A percentile compares a stretch with the other conserved stretches of the same genome.
These are phyloP conservation scores for Leishmania lainsoni DNA, from an alignment of 208 protist genomes.

Conservation along the genomic window DNA sequence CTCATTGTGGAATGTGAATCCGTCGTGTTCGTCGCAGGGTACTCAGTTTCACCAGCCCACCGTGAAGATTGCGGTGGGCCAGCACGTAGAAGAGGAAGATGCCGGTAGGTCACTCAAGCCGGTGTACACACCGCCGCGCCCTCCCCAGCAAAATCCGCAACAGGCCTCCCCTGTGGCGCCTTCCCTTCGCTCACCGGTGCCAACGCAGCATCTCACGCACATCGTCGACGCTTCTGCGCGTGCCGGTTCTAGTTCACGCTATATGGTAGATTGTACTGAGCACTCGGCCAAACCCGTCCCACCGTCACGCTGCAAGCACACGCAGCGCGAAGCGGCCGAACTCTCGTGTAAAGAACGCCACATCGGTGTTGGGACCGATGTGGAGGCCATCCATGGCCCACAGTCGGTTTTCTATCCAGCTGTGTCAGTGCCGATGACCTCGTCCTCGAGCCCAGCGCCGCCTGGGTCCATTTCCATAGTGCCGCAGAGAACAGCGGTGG, in stretches of 20 bases:
- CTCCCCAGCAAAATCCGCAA: background rate
- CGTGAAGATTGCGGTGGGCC: background rate
- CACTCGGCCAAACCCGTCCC: background rate
- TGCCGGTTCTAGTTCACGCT: background rate
- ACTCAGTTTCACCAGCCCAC: background rate
- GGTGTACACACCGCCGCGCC: background rate
- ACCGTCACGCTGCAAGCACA: slow-evolving; percentile 25
- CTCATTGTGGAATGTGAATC: background rate
- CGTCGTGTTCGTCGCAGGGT: background rate
- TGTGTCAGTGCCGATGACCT: background rate
- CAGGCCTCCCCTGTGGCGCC: background rate
- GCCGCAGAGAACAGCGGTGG: background rate
- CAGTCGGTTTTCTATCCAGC: background rate
- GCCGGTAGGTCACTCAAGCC: background rate
- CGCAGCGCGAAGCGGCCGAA: slow-evolving; percentile 23
- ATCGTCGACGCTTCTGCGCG: background rate
- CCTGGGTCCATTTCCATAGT: background rate
- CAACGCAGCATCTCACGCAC: background rate
- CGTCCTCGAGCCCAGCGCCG: slow-evolving; percentile 5
- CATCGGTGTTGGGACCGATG: background rate
- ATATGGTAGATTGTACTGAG: background rate
- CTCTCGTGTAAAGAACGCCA: background rate
- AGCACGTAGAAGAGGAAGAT: background rate
- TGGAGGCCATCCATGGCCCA: background rate
- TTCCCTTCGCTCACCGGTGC: background rate